Percentiles rank a stretch among this genome's conserved stretches.
Evolutionary conservation across 2,329 filamentous ascomycete genomes (phyloP).

Genomic region (Nigrospora osmanthi): DNA sequence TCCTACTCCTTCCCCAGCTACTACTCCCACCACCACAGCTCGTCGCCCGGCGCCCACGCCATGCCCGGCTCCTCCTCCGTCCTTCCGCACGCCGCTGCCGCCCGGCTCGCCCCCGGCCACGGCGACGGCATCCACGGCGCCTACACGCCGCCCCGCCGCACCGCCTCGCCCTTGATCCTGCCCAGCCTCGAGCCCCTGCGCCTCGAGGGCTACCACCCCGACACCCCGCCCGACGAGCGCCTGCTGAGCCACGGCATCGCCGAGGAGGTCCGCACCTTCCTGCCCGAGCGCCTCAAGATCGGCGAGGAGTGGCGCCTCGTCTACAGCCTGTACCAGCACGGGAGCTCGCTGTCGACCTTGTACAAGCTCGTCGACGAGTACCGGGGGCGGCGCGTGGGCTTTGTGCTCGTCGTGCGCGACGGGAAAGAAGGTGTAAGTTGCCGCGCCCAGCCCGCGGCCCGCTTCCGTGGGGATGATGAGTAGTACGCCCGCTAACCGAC

Average conservation of each 20-base stretch:
- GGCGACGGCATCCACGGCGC: constrained; percentile 48
- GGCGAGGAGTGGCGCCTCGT: constrained; percentile 78
- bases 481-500: constrained; percentile 2
- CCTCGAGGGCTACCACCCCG: constrained; percentile 57
- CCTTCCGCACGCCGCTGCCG: constrained; percentile 4
- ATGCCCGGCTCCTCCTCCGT: constrained; percentile 7
- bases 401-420: constrained; percentile 82
- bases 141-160: constrained; percentile 54
- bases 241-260: constrained; percentile 69
- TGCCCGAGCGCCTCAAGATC: constrained; percentile 81
- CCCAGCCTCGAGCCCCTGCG: constrained; percentile 78
- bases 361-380: constrained; percentile 72
- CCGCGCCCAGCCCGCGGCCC: no score
- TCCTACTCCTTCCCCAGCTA: no score
- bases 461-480: no score
- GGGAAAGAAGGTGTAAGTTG: constrained; percentile 60
- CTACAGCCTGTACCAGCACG: constrained; percentile 89
- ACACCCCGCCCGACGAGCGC: constrained; percentile 51
- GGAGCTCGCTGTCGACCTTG: constrained; percentile 76
- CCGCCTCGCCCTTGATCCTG: constrained; percentile 73
- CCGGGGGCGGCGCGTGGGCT: constrained; percentile 67
- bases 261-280: constrained; percentile 84
- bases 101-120: constrained; percentile 5
- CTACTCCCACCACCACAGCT: constrained; percentile 10
- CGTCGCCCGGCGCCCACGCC: constrained; percentile 5